A percentile compares a stretch with the other conserved stretches of the same genome.
These are phyloP conservation scores for Candida tetrigidarum DNA, from an alignment of 1,139 yeast genomes.

Conservation along the genomic window DNA sequence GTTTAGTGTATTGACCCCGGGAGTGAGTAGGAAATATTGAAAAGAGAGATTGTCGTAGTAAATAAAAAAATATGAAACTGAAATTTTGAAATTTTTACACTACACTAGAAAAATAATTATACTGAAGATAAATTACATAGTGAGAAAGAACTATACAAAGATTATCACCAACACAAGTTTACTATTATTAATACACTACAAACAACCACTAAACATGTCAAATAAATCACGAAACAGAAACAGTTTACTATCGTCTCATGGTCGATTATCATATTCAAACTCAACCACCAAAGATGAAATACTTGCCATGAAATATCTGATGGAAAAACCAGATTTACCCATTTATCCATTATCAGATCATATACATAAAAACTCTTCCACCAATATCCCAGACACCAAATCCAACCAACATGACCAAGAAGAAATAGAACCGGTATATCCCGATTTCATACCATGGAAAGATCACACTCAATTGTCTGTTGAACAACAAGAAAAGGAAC, in stretches of 20 bases:
- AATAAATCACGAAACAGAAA: slow-evolving; percentile 37
- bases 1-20: no score
- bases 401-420: neutral
- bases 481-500: slow-evolving; percentile 27
- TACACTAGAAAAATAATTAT: no score
- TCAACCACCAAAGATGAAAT: slow-evolving; percentile 39
- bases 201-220: slow-evolving; percentile 36
- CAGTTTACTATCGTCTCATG: slow-evolving; percentile 36
- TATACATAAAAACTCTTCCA: neutral
- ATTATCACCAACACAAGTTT: neutral
- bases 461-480: slow-evolving; percentile 58
- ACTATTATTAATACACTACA: no score
- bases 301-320: slow-evolving; percentile 37
- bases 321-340: slow-evolving; percentile 39
- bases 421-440: slow-evolving; percentile 43
- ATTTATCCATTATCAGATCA: slow-evolving; percentile 41
- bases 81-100: no score
- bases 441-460: slow-evolving; percentile 83
- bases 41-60: no score
- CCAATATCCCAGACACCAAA: neutral
- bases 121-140: no score
- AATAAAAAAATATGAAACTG: no score
- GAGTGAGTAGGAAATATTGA: no score
- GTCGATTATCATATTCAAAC: slow-evolving; percentile 26
- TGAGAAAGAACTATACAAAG: no score